phyloP scores from a whole-genome alignment of 345 rosid species.

The Salix caprea region DNA sequence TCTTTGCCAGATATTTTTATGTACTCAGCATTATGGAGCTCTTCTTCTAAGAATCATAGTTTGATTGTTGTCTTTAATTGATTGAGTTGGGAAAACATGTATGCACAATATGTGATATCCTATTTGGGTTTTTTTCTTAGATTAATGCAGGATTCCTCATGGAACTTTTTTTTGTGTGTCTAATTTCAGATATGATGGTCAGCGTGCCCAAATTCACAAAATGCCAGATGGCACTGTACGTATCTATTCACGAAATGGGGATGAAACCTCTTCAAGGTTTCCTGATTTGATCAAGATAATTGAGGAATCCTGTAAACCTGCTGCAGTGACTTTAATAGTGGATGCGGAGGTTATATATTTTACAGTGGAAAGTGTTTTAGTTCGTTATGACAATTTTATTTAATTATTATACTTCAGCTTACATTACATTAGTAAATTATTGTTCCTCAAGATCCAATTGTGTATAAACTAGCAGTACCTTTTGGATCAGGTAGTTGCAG shows the following conservation, averaged over 20 bases:
- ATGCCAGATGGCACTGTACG: constrained; percentile 53
- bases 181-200: constrained; percentile 77
- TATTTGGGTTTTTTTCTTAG: not conserved
- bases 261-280: constrained; percentile 73
- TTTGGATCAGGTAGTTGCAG: constrained; percentile 69
- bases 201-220: constrained; percentile 87
- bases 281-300: constrained; percentile 66
- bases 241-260: constrained; percentile 84
- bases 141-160: not conserved
- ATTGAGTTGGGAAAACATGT: too few species aligned
- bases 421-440: not conserved
- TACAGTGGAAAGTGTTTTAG: constrained; percentile 9
- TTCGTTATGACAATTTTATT: not conserved
- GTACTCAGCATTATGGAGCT: too few species aligned
- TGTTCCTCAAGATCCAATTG: not conserved
- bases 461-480: constrained; percentile 1
- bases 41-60: too few species aligned
- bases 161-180: constrained; percentile 2
- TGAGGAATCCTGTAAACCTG: constrained; percentile 51
- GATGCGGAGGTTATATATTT: constrained; percentile 72
- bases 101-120: not conserved
- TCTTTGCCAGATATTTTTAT: too few species aligned
- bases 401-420: not conserved
- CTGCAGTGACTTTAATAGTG: constrained; percentile 59
- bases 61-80: too few species aligned